phyloP scores from a whole-genome alignment of 208 protist genomes.

The Acanthamoeba sp. region DNA sequence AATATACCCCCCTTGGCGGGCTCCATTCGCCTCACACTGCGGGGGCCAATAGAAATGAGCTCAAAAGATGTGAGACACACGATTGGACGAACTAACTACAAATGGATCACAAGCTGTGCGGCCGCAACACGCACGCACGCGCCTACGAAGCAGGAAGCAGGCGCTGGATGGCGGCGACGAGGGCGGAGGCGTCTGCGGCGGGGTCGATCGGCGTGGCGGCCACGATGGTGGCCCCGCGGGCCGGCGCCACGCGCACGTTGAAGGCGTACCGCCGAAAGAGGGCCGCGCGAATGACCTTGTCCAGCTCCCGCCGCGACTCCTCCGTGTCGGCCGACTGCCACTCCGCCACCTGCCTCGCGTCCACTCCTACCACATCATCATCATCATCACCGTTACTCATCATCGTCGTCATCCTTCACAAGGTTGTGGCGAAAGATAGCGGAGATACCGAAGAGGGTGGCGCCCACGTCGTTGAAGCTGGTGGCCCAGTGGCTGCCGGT shows the following conservation, averaged over 20 bases:
- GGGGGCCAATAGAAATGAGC: too few species aligned
- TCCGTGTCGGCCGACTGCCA: neutral
- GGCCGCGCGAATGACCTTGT: neutral
- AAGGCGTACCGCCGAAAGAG: constrained; percentile 1
- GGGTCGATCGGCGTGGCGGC: neutral
- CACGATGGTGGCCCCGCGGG: neutral
- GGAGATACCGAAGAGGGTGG: neutral
- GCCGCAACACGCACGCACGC: too few species aligned
- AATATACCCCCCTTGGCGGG: too few species aligned
- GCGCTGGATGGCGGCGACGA: neutral
- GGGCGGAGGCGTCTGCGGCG: neutral
- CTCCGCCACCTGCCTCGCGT: neutral
- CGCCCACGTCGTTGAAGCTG: neutral
- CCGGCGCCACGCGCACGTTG: neutral
- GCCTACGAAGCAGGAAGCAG: too few species aligned
- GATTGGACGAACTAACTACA: too few species aligned
- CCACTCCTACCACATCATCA: neutral
- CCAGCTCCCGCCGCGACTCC: neutral
- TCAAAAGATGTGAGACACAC: too few species aligned
- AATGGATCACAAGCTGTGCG: too few species aligned
- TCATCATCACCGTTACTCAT: neutral
- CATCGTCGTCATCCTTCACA: neutral
- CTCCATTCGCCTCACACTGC: too few species aligned
- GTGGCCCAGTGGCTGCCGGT: neutral
- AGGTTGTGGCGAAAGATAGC: neutral